Conservation (phyloP, 73 alveolate genomes). For the Durusdinium trenchii region DNA sequence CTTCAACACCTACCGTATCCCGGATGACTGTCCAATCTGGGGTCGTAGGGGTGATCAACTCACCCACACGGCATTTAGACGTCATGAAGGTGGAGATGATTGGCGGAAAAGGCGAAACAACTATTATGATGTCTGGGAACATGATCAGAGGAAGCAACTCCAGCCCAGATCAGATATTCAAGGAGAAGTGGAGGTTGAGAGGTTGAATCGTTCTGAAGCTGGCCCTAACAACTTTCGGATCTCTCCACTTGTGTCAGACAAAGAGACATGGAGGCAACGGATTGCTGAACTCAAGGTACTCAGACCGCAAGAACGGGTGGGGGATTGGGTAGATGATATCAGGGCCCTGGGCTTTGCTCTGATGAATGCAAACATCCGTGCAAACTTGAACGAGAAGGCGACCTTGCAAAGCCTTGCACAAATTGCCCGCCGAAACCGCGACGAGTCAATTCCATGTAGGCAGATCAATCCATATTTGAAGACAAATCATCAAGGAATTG, state of each 20-base stretch:
- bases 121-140: conserved; percentile 5
- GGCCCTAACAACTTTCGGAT: background rate
- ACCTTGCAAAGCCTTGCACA: background rate
- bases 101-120: background rate
- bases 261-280: conserved; percentile 1
- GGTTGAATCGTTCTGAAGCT: background rate
- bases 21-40: conserved; percentile 50
- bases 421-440: background rate
- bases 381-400: background rate
- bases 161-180: background rate
- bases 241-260: conserved; percentile 25
- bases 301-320: background rate
- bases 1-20: conserved; percentile 33
- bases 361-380: conserved; percentile 47
- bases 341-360: background rate
- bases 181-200: background rate
- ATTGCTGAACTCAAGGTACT: background rate
- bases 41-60: conserved; percentile 6
- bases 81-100: background rate
- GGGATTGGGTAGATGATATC: background rate
- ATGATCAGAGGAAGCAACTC: background rate
- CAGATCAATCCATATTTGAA: no score
- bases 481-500: background rate
- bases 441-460: background rate
- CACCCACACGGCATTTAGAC: conserved; percentile 37